These are phyloP conservation scores for Lecanicillium sp. DNA, from an alignment of 2,329 filamentous ascomycete genomes.

Conservation along the genomic window DNA sequence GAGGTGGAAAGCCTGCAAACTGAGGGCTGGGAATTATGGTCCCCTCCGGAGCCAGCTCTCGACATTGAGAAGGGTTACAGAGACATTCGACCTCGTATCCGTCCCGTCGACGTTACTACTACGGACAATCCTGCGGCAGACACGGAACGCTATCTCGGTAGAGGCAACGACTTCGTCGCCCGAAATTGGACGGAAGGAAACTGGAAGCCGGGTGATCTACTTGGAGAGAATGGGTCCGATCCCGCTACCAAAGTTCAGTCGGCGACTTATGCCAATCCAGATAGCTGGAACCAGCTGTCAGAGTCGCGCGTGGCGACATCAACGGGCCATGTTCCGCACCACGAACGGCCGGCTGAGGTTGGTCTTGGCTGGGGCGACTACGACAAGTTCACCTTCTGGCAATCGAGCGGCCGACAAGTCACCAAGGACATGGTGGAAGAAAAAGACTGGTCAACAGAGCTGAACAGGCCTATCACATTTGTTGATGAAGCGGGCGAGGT, in stretches of 20 bases:
- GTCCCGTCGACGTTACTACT: too few species aligned
- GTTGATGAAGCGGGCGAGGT: too few species aligned
- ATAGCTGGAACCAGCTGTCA: constrained; percentile 3
- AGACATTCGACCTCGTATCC: too few species aligned
- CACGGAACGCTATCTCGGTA: constrained; percentile 1
- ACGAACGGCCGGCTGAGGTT: constrained; percentile 6
- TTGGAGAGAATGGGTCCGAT: constrained; percentile 8
- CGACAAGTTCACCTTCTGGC: constrained; percentile 6
- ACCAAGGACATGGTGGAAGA: constrained; percentile 5
- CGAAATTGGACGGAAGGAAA: constrained; percentile 4
- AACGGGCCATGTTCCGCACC: constrained; percentile 6
- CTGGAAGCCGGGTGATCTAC: constrained; percentile 10
- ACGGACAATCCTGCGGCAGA: neutral
- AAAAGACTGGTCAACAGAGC: neutral
- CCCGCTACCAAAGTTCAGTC: constrained; percentile 4
- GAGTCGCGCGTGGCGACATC: constrained; percentile 9
- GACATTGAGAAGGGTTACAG: too few species aligned
- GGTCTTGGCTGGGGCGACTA: constrained; percentile 10
- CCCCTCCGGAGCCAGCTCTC: too few species aligned
- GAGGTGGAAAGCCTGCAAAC: too few species aligned
- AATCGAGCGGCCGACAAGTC: constrained; percentile 7
- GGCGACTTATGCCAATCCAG: constrained; percentile 2
- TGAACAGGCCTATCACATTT: too few species aligned
- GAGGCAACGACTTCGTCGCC: constrained; percentile 4
- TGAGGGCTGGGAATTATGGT: too few species aligned